Evolutionary conservation across 2,329 filamentous ascomycete species (phyloP).

Genomic region (Periconia digitata): DNA sequence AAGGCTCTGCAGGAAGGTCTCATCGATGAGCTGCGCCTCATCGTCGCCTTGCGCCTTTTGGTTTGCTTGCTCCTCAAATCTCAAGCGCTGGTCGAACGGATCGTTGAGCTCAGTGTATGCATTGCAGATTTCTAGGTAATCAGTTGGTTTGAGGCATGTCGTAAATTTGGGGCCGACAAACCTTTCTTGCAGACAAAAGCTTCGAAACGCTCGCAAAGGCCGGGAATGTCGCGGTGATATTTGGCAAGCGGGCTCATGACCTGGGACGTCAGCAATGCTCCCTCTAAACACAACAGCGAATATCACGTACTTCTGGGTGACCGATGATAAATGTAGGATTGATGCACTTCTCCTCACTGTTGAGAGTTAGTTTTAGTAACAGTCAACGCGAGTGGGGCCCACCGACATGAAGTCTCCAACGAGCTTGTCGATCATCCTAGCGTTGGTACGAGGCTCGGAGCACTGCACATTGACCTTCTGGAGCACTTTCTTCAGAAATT

Average conservation of each 20-base stretch:
- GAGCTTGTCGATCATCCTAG: conserved; percentile 94
- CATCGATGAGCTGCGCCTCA: conserved; percentile 89
- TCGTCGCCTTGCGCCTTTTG: conserved; percentile 95
- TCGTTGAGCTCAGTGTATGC: conserved; percentile 98
- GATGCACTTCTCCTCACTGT: conserved; percentile 90
- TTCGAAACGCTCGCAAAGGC: conserved; percentile 88
- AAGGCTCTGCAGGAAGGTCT: conserved; percentile 82
- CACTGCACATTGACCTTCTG: conserved; percentile 92
- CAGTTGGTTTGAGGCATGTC: too few relatives aligned
- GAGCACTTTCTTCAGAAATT: conserved; percentile 74
- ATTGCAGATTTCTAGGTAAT: conserved; percentile 96
- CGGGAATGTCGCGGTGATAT: conserved; percentile 66
- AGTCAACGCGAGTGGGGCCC: too few relatives aligned
- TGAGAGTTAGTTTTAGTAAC: too few relatives aligned
- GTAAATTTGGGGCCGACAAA: too few relatives aligned
- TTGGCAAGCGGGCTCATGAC: conserved; percentile 97
- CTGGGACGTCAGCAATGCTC: conserved; percentile 49
- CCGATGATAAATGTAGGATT: conserved; percentile 91
- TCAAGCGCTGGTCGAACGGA: conserved; percentile 81
- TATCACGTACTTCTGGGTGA: conserved; percentile 74
- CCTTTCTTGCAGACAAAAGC: conserved; percentile 96
- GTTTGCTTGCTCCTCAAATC: conserved; percentile 83
- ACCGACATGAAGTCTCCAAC: conserved; percentile 83
- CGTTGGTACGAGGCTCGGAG: conserved; percentile 85
- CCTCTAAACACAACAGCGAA: conserved; percentile 63